Conservation (phyloP, 2,329 filamentous ascomycete genomes). For the Colletotrichum karsti region DNA sequence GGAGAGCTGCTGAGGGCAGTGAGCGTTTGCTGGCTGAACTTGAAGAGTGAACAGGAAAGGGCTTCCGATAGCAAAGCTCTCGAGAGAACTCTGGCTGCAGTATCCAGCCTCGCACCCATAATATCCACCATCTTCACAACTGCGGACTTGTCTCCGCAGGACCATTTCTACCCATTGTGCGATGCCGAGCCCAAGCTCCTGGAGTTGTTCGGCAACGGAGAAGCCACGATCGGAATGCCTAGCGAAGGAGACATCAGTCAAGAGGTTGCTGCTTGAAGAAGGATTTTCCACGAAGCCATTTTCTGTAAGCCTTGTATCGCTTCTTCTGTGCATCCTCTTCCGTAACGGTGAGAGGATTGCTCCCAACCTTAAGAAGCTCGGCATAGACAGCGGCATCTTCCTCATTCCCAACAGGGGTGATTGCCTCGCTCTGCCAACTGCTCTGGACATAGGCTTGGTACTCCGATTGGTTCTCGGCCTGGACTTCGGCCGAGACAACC, state of each 20-base stretch:
- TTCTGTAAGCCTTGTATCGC: constrained; percentile 93
- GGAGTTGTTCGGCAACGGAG: constrained; percentile 28
- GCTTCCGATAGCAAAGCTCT: neutral
- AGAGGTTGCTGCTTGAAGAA: constrained; percentile 90
- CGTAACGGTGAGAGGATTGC: constrained; percentile 87
- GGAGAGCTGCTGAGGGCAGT: constrained; percentile 71
- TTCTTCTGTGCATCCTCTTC: constrained; percentile 91
- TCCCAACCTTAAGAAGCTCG: constrained; percentile 78
- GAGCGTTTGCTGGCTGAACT: constrained; percentile 69
- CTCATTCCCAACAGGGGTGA: constrained; percentile 57
- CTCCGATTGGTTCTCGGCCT: constrained; percentile 69
- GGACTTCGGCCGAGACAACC: constrained; percentile 75
- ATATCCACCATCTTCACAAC: constrained; percentile 37
- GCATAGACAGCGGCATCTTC: constrained; percentile 78
- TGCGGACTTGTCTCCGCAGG: constrained; percentile 34
- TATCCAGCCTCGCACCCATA: constrained; percentile 43
- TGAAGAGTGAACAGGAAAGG: constrained; percentile 49
- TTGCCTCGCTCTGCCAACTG: constrained; percentile 67
- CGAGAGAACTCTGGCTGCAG: constrained; percentile 39
- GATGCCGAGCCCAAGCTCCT: constrained; percentile 35
- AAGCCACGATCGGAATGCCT: neutral
- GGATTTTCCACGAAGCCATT: constrained; percentile 95
- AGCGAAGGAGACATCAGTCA: constrained; percentile 48
- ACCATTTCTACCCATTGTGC: constrained; percentile 43
- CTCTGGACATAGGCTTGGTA: constrained; percentile 84